A percentile compares a stretch with the other conserved stretches of the same genome.
Evolutionary conservation across 768 basidiomycete species (phyloP).

Genomic region (Rubroboletus pulcherrimus): DNA sequence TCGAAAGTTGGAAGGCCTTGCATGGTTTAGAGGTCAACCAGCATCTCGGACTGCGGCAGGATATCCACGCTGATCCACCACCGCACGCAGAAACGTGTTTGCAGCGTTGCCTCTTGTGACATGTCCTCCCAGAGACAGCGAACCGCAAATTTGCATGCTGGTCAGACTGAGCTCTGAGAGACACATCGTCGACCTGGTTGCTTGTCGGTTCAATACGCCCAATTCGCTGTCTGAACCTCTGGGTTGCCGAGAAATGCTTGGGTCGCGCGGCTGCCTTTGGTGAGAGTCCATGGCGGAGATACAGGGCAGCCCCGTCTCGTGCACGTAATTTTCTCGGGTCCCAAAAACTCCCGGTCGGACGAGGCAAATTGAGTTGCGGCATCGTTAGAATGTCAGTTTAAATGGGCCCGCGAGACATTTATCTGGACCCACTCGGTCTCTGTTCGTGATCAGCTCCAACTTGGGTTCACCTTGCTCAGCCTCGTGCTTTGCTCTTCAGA

Average conservation of each 20-base stretch:
- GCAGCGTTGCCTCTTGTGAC: constrained; percentile 27
- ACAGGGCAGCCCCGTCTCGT: not conserved
- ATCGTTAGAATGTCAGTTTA: not conserved
- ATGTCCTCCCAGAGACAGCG: not conserved
- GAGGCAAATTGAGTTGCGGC: too few species aligned
- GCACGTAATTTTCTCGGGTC: too few species aligned
- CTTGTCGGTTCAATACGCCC: not conserved
- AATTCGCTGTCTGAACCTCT: too few species aligned
- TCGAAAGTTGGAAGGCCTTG: constrained; percentile 31
- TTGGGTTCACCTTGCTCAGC: not conserved
- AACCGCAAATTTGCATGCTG: constrained; percentile 1
- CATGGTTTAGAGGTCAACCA: constrained; percentile 28
- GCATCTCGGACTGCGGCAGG: constrained; percentile 13
- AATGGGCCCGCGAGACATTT: not conserved
- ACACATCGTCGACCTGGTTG: not conserved
- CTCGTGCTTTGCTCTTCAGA: not conserved
- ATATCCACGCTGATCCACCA: constrained; percentile 24
- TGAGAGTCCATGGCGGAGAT: not conserved
- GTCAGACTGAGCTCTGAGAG: not conserved
- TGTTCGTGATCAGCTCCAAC: not conserved
- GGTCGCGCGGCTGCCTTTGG: not conserved
- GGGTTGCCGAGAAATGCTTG: not conserved
- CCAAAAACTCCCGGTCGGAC: not conserved
- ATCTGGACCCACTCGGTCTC: not conserved
- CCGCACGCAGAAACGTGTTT: constrained; percentile 30